Conservation (phyloP, 331 rosid genomes). For the Arachis monticola region DNA sequence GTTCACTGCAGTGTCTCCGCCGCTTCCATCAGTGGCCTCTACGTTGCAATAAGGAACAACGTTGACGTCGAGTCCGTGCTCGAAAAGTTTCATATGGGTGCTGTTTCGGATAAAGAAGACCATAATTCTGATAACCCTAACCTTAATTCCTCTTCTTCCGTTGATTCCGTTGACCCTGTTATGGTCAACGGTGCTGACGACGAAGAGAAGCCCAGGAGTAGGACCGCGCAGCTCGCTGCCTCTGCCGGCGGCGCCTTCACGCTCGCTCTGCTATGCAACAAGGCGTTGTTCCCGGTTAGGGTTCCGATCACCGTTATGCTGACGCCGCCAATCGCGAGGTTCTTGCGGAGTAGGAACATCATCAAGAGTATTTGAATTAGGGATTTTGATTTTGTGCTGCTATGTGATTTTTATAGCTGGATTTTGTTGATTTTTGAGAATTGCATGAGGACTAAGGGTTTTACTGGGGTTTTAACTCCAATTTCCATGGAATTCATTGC, state of each 20-base stretch:
- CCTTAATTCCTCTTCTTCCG: not conserved
- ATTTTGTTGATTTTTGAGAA: constrained; percentile 18
- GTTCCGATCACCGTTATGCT: constrained; percentile 88
- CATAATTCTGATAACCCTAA: constrained; percentile 8
- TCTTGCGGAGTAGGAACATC: constrained; percentile 77
- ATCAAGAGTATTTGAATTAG: constrained; percentile 56
- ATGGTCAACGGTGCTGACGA: constrained; percentile 11
- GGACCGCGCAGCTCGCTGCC: constrained; percentile 82
- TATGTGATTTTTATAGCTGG: constrained; percentile 6
- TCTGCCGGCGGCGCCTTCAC: constrained; percentile 87
- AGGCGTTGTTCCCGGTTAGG: constrained; percentile 84
- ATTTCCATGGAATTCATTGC: constrained; percentile 9
- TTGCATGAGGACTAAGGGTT: not conserved
- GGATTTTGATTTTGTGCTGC: not conserved
- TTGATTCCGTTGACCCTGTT: not conserved
- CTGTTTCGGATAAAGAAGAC: constrained; percentile 44
- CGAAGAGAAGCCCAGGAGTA: constrained; percentile 49
- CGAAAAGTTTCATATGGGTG: constrained; percentile 66
- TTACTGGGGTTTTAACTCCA: not conserved
- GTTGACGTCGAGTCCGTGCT: constrained; percentile 87
- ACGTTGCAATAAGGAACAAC: constrained; percentile 84
- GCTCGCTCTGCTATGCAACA: constrained; percentile 82
- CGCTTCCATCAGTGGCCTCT: constrained; percentile 75
- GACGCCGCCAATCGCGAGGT: constrained; percentile 86
- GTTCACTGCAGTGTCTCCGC: constrained; percentile 83